Evolutionary conservation across 805 yeast genomes (phyloP).

Genomic region (Zygosaccharomyces kombuchaensis): DNA sequence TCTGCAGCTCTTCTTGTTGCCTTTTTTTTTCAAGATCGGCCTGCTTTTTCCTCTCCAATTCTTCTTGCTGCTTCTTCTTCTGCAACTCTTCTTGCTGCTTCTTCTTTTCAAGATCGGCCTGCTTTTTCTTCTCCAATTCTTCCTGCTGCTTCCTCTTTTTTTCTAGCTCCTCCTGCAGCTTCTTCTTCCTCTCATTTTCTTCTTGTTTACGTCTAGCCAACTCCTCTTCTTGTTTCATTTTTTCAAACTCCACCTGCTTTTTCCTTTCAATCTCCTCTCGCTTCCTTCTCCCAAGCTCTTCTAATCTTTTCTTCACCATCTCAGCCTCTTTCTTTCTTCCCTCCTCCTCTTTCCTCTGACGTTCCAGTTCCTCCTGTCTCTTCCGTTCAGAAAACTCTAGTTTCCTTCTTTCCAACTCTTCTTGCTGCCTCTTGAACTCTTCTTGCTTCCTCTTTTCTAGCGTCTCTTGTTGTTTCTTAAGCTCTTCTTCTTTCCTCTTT

Average conservation of each 20-base stretch:
- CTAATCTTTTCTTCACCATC: background rate
- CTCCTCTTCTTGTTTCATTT: constrained; percentile 2
- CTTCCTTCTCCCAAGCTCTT: constrained; percentile 8
- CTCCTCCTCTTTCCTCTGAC: background rate
- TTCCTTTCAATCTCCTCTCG: constrained; percentile 14
- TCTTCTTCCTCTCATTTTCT: constrained; percentile 7
- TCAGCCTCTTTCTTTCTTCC: background rate
- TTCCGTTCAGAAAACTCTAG: background rate
- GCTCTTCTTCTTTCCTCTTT: background rate
- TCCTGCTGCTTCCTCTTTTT: constrained; percentile 5
- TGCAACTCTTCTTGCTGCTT: constrained; percentile 12
- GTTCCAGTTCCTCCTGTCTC: constrained; percentile 1
- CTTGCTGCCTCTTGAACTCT: constrained; percentile 6
- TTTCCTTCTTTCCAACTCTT: constrained; percentile 9
- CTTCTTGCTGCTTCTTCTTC: constrained; percentile 11
- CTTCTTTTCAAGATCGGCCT: constrained; percentile 7
- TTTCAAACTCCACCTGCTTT: constrained; percentile 1
- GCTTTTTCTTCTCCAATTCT: constrained; percentile 1
- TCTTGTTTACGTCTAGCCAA: too few species aligned
- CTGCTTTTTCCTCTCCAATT: constrained; percentile 12
- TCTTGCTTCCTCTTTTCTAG: constrained; percentile 1
- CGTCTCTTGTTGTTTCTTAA: constrained; percentile 1
- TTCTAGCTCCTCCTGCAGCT: constrained; percentile 7
- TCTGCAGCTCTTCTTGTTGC: background rate
- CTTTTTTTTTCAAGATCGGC: background rate